Percentiles rank a stretch among this genome's conserved stretches.
phyloP scores from a whole-genome alignment of 129 eudicot species.

The sunflower (Helianthus annuus) region DNA sequence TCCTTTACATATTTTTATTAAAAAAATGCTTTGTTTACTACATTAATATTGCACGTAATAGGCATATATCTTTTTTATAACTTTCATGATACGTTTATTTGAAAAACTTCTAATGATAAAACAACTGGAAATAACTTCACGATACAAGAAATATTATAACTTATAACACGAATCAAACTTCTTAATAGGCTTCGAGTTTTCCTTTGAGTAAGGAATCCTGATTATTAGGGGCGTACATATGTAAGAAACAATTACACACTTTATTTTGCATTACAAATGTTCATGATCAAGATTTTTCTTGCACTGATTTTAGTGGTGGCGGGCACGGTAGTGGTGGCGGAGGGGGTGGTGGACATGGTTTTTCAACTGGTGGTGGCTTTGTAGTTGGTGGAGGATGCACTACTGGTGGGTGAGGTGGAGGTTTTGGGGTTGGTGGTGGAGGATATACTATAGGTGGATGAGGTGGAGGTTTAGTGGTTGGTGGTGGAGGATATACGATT shows the following conservation, averaged over 20 bases:
- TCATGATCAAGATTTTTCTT: constrained; percentile 18
- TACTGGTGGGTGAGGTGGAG: neutral
- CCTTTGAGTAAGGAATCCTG: neutral
- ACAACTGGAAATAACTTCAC: neutral
- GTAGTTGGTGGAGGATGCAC: constrained; percentile 1
- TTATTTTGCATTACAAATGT: neutral
- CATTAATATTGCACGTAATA: too few species aligned
- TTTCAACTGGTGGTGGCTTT: constrained; percentile 19
- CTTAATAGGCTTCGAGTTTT: neutral
- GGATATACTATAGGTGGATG: too few species aligned
- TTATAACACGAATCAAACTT: constrained; percentile 11
- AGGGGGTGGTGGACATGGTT: constrained; percentile 26
- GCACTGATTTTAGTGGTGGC: constrained; percentile 20
- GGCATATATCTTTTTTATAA: neutral
- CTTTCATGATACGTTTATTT: neutral
- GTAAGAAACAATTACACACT: neutral
- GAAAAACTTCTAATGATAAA: neutral
- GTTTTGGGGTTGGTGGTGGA: too few species aligned
- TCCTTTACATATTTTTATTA: too few species aligned
- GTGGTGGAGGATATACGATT: too few species aligned
- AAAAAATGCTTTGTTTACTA: too few species aligned
- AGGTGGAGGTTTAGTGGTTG: too few species aligned
- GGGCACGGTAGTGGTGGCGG: constrained; percentile 22
- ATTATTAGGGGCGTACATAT: constrained; percentile 12
- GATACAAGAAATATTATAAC: neutral